These are phyloP conservation scores for Solanum neorickii DNA, from an alignment of 257 asterid genomes.

Conservation along the genomic window DNA sequence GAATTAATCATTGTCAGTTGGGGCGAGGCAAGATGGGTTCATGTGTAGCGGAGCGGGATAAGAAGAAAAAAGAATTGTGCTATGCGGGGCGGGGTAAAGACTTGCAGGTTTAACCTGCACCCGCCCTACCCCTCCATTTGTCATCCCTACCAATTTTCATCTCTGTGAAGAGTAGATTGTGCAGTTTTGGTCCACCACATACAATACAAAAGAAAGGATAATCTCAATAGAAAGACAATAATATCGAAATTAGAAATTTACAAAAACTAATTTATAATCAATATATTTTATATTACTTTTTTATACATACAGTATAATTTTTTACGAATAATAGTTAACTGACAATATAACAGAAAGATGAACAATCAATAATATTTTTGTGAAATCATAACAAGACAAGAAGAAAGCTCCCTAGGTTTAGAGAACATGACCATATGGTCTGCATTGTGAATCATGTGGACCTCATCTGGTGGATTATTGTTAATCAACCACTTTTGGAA, in stretches of 20 bases:
- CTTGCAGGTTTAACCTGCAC: no score
- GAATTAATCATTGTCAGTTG: conserved; percentile 6
- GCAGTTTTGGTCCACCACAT: no score
- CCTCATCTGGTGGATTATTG: conserved; percentile 26
- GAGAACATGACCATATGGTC: conserved; percentile 44
- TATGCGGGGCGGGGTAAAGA: no score
- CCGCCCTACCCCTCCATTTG: no score
- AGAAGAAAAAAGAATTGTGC: no score
- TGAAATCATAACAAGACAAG: conserved; percentile 7
- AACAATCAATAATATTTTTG: not conserved
- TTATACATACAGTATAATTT: no score
- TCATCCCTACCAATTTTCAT: no score
- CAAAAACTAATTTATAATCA: no score
- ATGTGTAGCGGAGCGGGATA: no score
- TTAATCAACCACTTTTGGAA: conserved; percentile 24
- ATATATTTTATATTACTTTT: no score
- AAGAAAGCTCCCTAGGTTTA: conserved; percentile 16
- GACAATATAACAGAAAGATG: not conserved
- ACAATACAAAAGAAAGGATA: not conserved
- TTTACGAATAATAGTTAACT: no score
- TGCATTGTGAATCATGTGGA: conserved; percentile 13
- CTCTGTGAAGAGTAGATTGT: not conserved
- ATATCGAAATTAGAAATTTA: not conserved
- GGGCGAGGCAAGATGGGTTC: no score
- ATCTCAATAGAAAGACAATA: not conserved